phyloP scores from a whole-genome alignment of 2,329 filamentous ascomycete species.

The Cercospora beticola region DNA sequence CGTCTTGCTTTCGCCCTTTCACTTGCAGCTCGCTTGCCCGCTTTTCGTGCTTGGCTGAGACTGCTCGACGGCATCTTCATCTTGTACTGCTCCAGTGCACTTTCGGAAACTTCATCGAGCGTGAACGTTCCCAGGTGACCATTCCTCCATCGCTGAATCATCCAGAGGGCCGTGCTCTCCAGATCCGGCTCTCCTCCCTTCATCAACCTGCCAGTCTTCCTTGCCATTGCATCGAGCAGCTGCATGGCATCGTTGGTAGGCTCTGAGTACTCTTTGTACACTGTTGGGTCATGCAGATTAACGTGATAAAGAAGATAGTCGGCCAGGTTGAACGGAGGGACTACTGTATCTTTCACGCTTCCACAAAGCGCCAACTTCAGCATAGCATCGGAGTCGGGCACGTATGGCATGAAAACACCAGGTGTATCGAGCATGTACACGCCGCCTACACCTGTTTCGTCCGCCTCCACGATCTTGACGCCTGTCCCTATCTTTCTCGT shows the following conservation, averaged over 20 bases:
- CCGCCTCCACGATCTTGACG: conserved; percentile 72
- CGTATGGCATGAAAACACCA: conserved; percentile 91
- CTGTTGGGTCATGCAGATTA: conserved; percentile 63
- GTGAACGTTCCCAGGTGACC: conserved; percentile 75
- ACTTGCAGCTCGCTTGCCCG: conserved; percentile 55
- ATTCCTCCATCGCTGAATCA: conserved; percentile 77
- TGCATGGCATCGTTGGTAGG: conserved; percentile 83
- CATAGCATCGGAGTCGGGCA: conserved; percentile 82
- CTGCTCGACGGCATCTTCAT: conserved; percentile 53
- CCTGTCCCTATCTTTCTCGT: conserved; percentile 76
- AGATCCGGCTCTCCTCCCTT: conserved; percentile 70
- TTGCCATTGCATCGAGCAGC: conserved; percentile 70
- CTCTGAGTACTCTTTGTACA: conserved; percentile 63
- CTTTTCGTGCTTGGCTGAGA: conserved; percentile 67
- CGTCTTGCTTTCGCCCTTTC: conserved; percentile 19
- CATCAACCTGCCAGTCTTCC: conserved; percentile 70
- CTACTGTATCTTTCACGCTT: conserved; percentile 84
- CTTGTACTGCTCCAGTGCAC: conserved; percentile 56
- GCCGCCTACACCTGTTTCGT: conserved; percentile 53
- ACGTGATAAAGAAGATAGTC: conserved; percentile 88
- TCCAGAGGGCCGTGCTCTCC: conserved; percentile 73
- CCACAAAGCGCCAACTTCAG: conserved; percentile 90
- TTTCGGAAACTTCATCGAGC: conserved; percentile 71
- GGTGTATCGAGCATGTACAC: conserved; percentile 91
- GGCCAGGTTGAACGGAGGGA: conserved; percentile 73